phyloP scores from a whole-genome alignment of 306 rosid species.

The Vigna reflexopilosa region DNA sequence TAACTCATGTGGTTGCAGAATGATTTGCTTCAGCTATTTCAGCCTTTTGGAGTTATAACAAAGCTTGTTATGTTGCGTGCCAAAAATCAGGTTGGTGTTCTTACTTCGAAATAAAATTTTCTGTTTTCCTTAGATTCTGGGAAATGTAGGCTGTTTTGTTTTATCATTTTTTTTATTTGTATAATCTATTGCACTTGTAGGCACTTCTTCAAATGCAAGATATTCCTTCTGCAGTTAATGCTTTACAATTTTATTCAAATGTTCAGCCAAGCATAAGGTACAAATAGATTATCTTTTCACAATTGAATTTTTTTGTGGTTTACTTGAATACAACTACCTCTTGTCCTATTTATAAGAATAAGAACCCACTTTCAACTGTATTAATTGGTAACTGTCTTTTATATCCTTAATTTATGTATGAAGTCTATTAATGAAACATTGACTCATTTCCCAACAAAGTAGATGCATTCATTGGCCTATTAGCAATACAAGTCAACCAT shows the following conservation, averaged over 20 bases:
- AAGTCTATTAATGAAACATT: background rate
- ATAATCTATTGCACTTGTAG: slow-evolving; percentile 51
- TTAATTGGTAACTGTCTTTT: background rate
- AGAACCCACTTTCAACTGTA: background rate
- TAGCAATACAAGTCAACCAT: background rate
- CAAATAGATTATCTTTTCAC: background rate
- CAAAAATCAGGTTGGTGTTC: slow-evolving; percentile 97
- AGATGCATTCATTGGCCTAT: background rate
- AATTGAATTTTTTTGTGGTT: background rate
- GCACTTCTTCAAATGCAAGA: slow-evolving; percentile 99
- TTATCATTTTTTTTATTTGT: slow-evolving; percentile 34
- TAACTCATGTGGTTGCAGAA: slow-evolving; percentile 62
- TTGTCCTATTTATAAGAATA: background rate
- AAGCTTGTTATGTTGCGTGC: slow-evolving; percentile 99
- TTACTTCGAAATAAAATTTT: slow-evolving; percentile 3
- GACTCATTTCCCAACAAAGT: background rate
- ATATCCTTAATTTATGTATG: background rate
- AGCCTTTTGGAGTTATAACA: slow-evolving; percentile 96
- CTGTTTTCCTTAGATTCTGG: slow-evolving; percentile 23
- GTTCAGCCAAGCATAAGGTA: slow-evolving; percentile 95
- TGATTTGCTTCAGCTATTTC: slow-evolving; percentile 97
- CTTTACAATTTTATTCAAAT: slow-evolving; percentile 84
- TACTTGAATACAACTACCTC: slow-evolving; percentile 14
- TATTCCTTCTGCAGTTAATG: slow-evolving; percentile 79
- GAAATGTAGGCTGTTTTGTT: slow-evolving; percentile 14